Evolutionary conservation across 1,139 yeast genomes (phyloP).

Genomic region (Geotrichum fermentans): DNA sequence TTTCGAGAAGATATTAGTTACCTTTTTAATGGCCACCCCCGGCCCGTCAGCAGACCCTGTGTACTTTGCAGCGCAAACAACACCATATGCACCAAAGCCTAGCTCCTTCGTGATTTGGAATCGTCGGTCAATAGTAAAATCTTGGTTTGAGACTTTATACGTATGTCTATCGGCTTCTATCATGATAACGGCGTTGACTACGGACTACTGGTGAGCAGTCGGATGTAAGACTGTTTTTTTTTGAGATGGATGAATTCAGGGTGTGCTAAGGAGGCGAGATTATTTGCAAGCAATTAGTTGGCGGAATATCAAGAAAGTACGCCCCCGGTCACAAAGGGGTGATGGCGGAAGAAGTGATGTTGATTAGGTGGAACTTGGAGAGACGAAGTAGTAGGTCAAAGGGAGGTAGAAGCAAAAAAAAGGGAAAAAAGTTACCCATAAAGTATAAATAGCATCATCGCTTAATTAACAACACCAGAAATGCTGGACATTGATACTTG

Average conservation of each 20-base stretch:
- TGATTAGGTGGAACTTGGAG: constrained; percentile 5
- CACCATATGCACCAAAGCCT: constrained; percentile 97
- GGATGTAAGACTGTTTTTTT: no score
- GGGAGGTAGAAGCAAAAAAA: neutral
- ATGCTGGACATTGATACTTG: neutral
- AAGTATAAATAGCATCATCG: neutral
- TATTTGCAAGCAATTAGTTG: no score
- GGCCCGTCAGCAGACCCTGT: constrained; percentile 55
- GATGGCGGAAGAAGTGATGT: no score
- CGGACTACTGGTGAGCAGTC: constrained; percentile 9
- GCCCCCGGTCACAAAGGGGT: no score
- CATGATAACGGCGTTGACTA: no score
- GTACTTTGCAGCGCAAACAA: constrained; percentile 89
- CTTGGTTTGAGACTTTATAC: constrained; percentile 21
- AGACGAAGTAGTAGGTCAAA: neutral
- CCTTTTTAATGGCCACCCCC: constrained; percentile 72
- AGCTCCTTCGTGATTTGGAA: constrained; percentile 36
- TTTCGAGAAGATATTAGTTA: constrained; percentile 85
- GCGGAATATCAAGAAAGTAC: no score
- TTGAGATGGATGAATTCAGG: no score
- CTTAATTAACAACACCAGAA: no score
- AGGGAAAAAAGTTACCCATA: neutral
- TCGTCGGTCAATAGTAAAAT: constrained; percentile 21
- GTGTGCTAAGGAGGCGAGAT: no score
- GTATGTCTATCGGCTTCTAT: constrained; percentile 23